Base-by-base conservation (phyloP, 768 basidiomycete species). In the Naganishia antarctica region DNA sequence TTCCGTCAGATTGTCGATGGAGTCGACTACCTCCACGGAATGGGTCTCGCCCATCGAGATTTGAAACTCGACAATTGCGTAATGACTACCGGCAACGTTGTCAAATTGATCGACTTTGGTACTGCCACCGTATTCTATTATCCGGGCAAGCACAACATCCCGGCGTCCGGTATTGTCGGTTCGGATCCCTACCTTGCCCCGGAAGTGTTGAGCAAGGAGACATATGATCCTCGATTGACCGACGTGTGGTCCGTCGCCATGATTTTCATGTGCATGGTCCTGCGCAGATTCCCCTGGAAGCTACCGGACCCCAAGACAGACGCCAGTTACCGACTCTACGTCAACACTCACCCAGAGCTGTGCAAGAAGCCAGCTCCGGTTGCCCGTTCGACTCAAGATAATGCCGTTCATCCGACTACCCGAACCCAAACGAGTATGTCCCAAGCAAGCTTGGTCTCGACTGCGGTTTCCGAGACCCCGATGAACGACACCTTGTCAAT, bases 71-170 rank as follows among this genome's bases (percentile, higher is more conserved):
- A 99, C 81, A 99, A 99, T 78, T 98, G 96, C 78, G 96, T 99
- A 80, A 96, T 99, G 90, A 94, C 89, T n/a, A 81, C 81, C 3
- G 83, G 87, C 73, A 91, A 97, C 74, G 84, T 96, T 70, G 90
- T 99, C 81, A 99, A 99, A 78, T 84, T 99, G 69, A 99, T 99
- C 80, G 96, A 99, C 79, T 99, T 99, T 80, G 96, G 96, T 59
- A 99, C 96, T 5, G 96, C 96, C n/a, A 92, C 92, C 68, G 93
- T 99, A 65, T 99, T 99, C 80, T 91, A 96, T 70, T 99, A 98
- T 74, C 96, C 96, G 0, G 94, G 92, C 64, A 92, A 91, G 78
- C 84, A 84, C 66, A 82, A 82, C 57, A 81, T 88, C 68, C 82
- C 81, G 61, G 91, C 93, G 8, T 86, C 87, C 7, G 96, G 96